Percentiles rank a stretch among this genome's conserved stretches.
These are phyloP conservation scores for Sphagnum magellanicum DNA, from an alignment of 228 moss, liverwort and hornwort genomes.

Conservation along the genomic window DNA sequence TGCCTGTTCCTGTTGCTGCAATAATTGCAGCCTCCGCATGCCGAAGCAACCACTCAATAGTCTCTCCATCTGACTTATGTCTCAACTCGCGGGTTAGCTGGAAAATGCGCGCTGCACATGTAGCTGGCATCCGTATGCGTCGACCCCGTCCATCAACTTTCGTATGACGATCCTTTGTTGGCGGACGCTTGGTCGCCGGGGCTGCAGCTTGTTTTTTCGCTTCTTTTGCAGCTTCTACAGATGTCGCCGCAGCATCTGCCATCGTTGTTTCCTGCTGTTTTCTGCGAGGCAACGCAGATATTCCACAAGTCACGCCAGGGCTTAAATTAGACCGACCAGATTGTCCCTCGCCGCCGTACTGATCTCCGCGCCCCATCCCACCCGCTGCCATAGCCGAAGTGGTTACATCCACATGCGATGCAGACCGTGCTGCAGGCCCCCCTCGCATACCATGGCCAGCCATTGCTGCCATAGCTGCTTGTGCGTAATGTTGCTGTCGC, in stretches of 20 bases:
- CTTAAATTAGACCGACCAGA: slow-evolving; percentile 27
- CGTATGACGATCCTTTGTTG: slow-evolving; percentile 96
- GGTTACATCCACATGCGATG: slow-evolving; percentile 54
- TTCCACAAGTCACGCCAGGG: slow-evolving; percentile 45
- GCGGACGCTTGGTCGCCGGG: slow-evolving; percentile 71
- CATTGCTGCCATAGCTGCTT: slow-evolving; percentile 97
- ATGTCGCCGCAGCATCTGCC: slow-evolving; percentile 29
- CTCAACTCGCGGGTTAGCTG: slow-evolving; percentile 95
- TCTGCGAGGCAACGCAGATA: slow-evolving; percentile 56
- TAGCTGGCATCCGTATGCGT: slow-evolving; percentile 98
- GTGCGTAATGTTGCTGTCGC: slow-evolving; percentile 18
- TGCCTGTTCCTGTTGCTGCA: slow-evolving; percentile 87
- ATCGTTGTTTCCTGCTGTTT: slow-evolving; percentile 23
- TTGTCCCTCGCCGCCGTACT: slow-evolving; percentile 75
- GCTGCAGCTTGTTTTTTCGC: too few relatives aligned
- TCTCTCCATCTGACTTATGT: slow-evolving; percentile 98
- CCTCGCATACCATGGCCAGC: slow-evolving; percentile 76
- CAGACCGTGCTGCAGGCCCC: slow-evolving; percentile 16
- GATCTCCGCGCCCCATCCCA: slow-evolving; percentile 62
- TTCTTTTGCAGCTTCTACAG: slow-evolving; percentile 50
- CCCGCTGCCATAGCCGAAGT: slow-evolving; percentile 61
- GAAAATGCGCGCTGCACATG: slow-evolving; percentile 98
- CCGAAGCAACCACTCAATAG: slow-evolving; percentile 98
- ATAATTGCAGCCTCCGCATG: slow-evolving; percentile 95
- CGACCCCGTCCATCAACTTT: slow-evolving; percentile 98